Base-by-base conservation (phyloP, 306 rosid species). In the Sicyos baderoa region DNA sequence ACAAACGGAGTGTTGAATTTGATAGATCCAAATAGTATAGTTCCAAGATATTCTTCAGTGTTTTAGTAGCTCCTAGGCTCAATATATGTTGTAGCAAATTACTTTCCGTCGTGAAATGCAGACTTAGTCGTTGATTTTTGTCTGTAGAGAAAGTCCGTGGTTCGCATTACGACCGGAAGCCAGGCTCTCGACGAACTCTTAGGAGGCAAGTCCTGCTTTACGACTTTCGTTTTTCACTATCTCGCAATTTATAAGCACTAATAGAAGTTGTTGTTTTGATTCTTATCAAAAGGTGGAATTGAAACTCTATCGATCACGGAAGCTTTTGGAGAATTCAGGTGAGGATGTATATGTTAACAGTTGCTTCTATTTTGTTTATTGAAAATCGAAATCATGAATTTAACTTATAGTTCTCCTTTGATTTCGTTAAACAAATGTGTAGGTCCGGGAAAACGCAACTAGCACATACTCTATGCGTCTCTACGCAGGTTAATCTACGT, bases 261-360 rank as follows among this genome's bases (percentile, higher is more conserved):
- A 72, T 29, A 15, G 55, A 23, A 4, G 17, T 52, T 37, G 6
- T 12, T 54, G 23, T 45, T 27, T 50, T 45, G 7, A 18, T n/a
- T 40, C 23, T 15, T 29, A 3, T 18, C 32, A 71, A 81, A 70
- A 92, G 98, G 98, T 57, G 98, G 98, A 47, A 82, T 92, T 72
- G 98, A 89, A 80, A 92, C 96, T n/a, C 14, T 47, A 71, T 79
- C 98, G 27, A 92, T 92, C 73, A 92, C 98, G 5, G 98, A 92
- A 86, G 89, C 98, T 19, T 92, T 89, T 83, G 98, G 98, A 73
- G 98, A 92, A 71, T 92, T 92, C 68, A 83, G 98, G 98, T 89
- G 72, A 78, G 82, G 74, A 23, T 21, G 42, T 15, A 47, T 15
- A 23, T 45, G 9, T 19, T 12, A 27, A 48, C 19, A 42, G 56